Percentiles rank a stretch among this genome's conserved stretches.
phyloP scores from a whole-genome alignment of 352 stramenopile genomes.

The Elongisporangium undulatum region DNA sequence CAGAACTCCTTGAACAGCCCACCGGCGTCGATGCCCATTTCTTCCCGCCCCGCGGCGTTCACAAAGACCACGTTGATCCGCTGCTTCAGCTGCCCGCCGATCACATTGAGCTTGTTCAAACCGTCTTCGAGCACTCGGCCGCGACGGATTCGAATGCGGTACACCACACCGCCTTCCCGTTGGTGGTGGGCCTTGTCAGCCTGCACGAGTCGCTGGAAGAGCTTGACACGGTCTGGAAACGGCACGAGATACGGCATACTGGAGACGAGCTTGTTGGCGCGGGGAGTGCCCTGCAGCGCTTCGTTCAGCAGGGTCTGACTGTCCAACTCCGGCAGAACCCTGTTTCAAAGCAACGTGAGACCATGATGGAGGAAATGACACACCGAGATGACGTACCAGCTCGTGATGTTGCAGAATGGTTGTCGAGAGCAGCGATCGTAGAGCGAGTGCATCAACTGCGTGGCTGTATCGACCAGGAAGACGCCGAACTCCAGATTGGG shows the following conservation, averaged over 20 bases:
- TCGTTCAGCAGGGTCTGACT: slow-evolving; percentile 53
- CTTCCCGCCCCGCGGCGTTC: slow-evolving; percentile 88
- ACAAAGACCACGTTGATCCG: slow-evolving; percentile 77
- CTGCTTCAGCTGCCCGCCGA: slow-evolving; percentile 85
- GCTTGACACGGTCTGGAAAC: slow-evolving; percentile 63
- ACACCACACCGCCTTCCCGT: slow-evolving; percentile 30
- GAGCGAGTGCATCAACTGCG: slow-evolving; percentile 51
- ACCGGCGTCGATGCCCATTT: slow-evolving; percentile 95
- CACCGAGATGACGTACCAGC: slow-evolving; percentile 38
- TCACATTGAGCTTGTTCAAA: slow-evolving; percentile 80
- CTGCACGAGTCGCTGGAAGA: slow-evolving; percentile 61
- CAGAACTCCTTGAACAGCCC: slow-evolving; percentile 98
- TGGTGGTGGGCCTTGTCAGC: slow-evolving; percentile 54
- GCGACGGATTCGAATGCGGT: slow-evolving; percentile 63
- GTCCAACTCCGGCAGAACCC: slow-evolving; percentile 54
- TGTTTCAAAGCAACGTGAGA: slow-evolving; percentile 11
- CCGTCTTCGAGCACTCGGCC: slow-evolving; percentile 84
- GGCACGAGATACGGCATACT: slow-evolving; percentile 73
- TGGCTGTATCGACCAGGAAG: slow-evolving; percentile 50
- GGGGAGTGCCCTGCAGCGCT: slow-evolving; percentile 39
- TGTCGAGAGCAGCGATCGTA: slow-evolving; percentile 67
- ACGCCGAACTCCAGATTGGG: slow-evolving; percentile 33
- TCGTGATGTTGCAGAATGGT: slow-evolving; percentile 71
- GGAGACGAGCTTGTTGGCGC: slow-evolving; percentile 56
- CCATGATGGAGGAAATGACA: background rate